Base-by-base conservation (phyloP, 495 filamentous ascomycete species). In the Tuber calosporum region DNA sequence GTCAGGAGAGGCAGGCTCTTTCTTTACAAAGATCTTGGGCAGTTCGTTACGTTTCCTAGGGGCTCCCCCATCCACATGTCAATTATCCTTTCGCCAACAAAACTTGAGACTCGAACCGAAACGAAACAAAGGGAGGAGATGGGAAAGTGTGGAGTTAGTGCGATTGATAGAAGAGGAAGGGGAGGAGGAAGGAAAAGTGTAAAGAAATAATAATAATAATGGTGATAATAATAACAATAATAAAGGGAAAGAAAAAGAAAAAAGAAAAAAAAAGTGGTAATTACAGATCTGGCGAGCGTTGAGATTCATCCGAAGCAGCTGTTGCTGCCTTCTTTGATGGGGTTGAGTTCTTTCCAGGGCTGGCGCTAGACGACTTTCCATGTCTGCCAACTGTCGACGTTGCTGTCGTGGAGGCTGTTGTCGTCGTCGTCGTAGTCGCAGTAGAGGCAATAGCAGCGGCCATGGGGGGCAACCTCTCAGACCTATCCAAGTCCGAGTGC, bases 1-100 rank as follows among this genome's bases (percentile, higher is more conserved):
- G 48, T 90, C 90, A 67, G 95, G 95, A 38, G 93, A 93, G 11
- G 92, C 90, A 40, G 91, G 92, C 82, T 99, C 95, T 84, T 97
- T 97, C 86, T 98, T 98, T 58, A 99, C 93, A 75, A 96, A 88
- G 74, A 97, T 94, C 83, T 91, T 93, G 19, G 92, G 90, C 71
- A 87, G 83, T 70, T 83, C 82, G 75, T 72, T 84, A 70, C 85
- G 85, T 75, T 84, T 85, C 72, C 82, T 84, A 62, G 53, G 2
- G 11, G 81, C 83, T 85, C 83, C n/a, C 86, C 83, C 87, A 84
- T 75, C 84, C 83, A 69, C 86, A 88, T 82, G 78, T 81, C 42
- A 72, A 69, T 71, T 58, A 66, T 68, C 69, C 68, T 68, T 37
- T 66, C 75, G 77, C 77, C 69, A 69, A 73, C 40, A 62, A n/a